Percentiles rank a stretch among this genome's conserved stretches.
Evolutionary conservation across 2,329 filamentous ascomycete species (phyloP).

Genomic region (Pezicula neosporulosa): DNA sequence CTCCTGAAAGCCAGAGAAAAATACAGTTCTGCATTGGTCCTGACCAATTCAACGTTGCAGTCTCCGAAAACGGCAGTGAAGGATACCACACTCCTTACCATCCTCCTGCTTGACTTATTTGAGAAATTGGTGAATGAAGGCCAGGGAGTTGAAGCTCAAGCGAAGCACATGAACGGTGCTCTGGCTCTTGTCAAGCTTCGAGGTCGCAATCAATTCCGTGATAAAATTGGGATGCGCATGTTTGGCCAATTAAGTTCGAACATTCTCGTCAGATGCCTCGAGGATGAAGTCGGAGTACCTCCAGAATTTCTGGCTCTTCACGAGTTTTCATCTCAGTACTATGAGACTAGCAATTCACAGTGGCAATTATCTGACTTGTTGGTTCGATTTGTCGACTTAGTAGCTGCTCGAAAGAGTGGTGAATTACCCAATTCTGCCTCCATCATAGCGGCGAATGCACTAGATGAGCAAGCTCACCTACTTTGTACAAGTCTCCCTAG

Average conservation of each 20-base stretch:
- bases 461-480: no score
- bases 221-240: background rate
- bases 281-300: background rate
- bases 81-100: conserved; percentile 9
- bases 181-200: conserved; percentile 14
- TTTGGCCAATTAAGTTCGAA: conserved; percentile 4
- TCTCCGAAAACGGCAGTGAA: background rate
- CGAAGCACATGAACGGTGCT: conserved; percentile 12
- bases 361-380: background rate
- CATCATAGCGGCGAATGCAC: no score
- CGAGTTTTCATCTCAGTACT: background rate
- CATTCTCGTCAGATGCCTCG: conserved; percentile 1
- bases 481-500: no score
- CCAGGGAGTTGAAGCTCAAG: conserved; percentile 1
- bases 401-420: background rate
- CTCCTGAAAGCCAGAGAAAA: conserved; percentile 1
- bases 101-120: conserved; percentile 12
- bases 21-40: conserved; percentile 6
- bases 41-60: background rate
- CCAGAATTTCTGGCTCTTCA: background rate
- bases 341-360: background rate
- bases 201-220: background rate
- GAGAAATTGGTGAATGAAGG: conserved; percentile 9
- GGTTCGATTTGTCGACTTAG: background rate
- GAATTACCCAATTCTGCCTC: no score